Base-by-base conservation (phyloP, 371 early-diverging fungal species). In the Umbelopsis sp. region DNA sequence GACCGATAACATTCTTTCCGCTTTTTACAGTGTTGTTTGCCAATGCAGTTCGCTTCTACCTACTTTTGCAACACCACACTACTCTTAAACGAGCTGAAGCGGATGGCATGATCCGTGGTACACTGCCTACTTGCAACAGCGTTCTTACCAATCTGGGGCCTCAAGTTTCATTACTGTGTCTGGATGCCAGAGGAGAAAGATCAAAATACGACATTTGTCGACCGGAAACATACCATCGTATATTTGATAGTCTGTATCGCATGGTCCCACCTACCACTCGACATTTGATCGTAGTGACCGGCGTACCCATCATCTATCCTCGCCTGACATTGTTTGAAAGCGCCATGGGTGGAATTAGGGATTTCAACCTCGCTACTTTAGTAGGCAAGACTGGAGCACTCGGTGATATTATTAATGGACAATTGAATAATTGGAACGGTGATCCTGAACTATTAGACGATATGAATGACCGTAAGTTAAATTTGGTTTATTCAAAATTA, bases 11-110 rank as follows among this genome's bases (percentile, higher is more conserved):
- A 7, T 41, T 2, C 5, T 7, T 10, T 29, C 29, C 29, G 4
- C 29, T 29, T 53, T 63, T 16, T 20, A 8, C 20, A 70, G 73
- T 71, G 9, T 67, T 78, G 5, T 75, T 78, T 66, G 81, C 82
- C n/a, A 78, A 87, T 51, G 94, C 94, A 6, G 82, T 83, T 63
- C 82, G 90, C 64, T 93, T 91, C 78, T 94, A 90, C 79, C 82
- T 90, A 37, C 78, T 95, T 65, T 95, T 92, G 82, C 95, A 95
- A 75, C 92, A 91, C 1, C 95, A 95, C 74, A 91, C 92, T 18
- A 93, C 89, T 3, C 74, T 82, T 38, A 70, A 79, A 12, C 67
- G 85, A 53, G 89, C 88, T 1, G 72, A 73, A 22, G 72, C 76
- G 16, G 90, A 94, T 66, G 89, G 87, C 10, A 53, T 77, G 65